phyloP scores from a whole-genome alignment of 176 grass and related monocot species.

The Hyparrhenia diplandra region DNA sequence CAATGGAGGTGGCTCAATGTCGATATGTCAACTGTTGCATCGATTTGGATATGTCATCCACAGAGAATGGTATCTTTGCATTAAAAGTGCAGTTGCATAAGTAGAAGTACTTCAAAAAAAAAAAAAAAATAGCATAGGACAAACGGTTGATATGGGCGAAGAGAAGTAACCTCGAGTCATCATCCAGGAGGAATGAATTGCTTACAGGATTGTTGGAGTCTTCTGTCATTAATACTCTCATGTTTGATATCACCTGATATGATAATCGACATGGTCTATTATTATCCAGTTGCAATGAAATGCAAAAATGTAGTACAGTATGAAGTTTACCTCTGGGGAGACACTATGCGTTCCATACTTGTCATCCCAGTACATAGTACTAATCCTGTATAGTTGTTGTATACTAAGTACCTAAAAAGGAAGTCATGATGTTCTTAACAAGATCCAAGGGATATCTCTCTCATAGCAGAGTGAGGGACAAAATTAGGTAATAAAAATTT shows the following conservation, averaged over 20 bases:
- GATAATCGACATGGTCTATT: conserved; percentile 8
- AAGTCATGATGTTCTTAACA: conserved; percentile 20
- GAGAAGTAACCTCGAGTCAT: conserved; percentile 84
- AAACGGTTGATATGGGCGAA: background rate
- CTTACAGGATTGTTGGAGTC: conserved; percentile 93
- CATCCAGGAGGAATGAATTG: conserved; percentile 98
- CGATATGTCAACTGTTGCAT: conserved; percentile 89
- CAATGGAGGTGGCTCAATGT: conserved; percentile 81
- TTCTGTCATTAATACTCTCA: conserved; percentile 97
- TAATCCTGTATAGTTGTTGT: conserved; percentile 98
- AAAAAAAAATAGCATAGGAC: background rate
- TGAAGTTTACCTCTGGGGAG: conserved; percentile 72
- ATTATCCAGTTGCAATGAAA: conserved; percentile 14
- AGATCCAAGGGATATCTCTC: conserved; percentile 13
- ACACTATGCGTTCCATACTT: conserved; percentile 97
- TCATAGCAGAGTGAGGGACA: background rate
- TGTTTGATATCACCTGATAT: conserved; percentile 89
- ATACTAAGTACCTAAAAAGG: conserved; percentile 80
- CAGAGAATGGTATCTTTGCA: conserved; percentile 90
- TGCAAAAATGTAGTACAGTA: background rate
- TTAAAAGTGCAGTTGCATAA: conserved; percentile 22
- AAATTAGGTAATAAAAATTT: conserved; percentile 1
- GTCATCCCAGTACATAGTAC: conserved; percentile 99
- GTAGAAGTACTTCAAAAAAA: background rate
- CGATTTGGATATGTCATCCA: conserved; percentile 97